Percentiles rank a stretch among this genome's conserved stretches.
These are phyloP conservation scores for Capronia coronata DNA, from an alignment of 2,329 filamentous ascomycete species.

Conservation along the genomic window DNA sequence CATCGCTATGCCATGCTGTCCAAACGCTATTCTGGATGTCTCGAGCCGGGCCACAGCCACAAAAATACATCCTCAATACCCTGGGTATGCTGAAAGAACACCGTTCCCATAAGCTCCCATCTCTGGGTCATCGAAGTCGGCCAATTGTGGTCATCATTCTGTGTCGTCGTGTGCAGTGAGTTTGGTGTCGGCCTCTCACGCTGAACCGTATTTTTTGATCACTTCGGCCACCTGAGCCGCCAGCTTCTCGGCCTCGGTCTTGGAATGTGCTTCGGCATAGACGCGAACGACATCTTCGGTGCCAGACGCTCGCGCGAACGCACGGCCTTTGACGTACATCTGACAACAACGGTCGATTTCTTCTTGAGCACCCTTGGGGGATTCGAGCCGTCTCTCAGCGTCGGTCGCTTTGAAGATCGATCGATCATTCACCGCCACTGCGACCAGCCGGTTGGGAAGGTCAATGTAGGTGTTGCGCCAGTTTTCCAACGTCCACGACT, in stretches of 20 bases:
- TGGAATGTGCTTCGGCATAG: slow-evolving; percentile 87
- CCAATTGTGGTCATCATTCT: not conserved
- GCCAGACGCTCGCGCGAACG: slow-evolving; percentile 86
- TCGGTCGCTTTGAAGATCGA: slow-evolving; percentile 86
- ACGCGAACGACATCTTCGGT: slow-evolving; percentile 95
- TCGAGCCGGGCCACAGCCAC: not conserved
- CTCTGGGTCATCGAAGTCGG: too few relatives aligned
- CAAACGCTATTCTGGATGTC: slow-evolving; percentile 3
- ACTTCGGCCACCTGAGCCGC: slow-evolving; percentile 74
- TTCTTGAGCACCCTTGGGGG: slow-evolving; percentile 70
- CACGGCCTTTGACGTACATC: slow-evolving; percentile 83
- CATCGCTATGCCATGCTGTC: slow-evolving; percentile 14
- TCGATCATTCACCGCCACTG: slow-evolving; percentile 82
- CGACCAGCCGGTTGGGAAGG: slow-evolving; percentile 88
- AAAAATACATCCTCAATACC: not conserved
- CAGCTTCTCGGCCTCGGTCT: slow-evolving; percentile 83
- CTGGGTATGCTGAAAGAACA: not conserved
- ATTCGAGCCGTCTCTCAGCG: slow-evolving; percentile 79
- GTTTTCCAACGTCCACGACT: slow-evolving; percentile 80
- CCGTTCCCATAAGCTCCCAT: not conserved
- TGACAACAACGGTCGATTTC: slow-evolving; percentile 82
- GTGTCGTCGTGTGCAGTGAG: not conserved
- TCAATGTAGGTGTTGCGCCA: slow-evolving; percentile 93
- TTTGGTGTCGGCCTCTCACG: not conserved
- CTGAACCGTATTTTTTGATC: slow-evolving; percentile 53